A percentile compares a stretch with the other conserved stretches of the same genome.
Evolutionary conservation across 2,329 filamentous ascomycete species (phyloP).

Genomic region (Aspergillus chevalieri): DNA sequence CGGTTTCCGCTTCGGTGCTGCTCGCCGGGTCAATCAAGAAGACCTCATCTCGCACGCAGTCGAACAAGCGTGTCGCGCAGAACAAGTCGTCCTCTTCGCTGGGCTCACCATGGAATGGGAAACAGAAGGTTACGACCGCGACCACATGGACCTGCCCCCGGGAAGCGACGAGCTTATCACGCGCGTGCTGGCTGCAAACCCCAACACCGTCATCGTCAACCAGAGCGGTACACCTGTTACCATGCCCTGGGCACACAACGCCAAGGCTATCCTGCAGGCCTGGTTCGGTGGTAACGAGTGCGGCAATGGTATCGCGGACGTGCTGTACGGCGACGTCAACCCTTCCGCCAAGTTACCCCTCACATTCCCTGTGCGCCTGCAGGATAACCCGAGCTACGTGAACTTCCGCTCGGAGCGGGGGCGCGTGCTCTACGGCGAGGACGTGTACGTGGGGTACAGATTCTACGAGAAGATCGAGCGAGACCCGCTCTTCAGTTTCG

Average conservation of each 20-base stretch:
- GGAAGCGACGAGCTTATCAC: constrained; percentile 55
- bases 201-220: constrained; percentile 65
- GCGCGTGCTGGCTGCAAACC: constrained; percentile 60
- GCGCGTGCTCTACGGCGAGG: constrained; percentile 67
- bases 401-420: constrained; percentile 64
- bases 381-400: constrained; percentile 67
- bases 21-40: constrained; percentile 52
- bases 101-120: constrained; percentile 80
- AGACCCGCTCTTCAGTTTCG: constrained; percentile 65
- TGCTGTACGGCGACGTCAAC: constrained; percentile 67
- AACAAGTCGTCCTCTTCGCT: constrained; percentile 71
- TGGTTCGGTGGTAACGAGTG: constrained; percentile 88
- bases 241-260: constrained; percentile 43
- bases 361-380: constrained; percentile 61
- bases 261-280: constrained; percentile 61
- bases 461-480: constrained; percentile 65
- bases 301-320: constrained; percentile 72
- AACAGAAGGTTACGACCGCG: constrained; percentile 62
- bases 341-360: constrained; percentile 70
- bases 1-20: constrained; percentile 57
- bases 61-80: constrained; percentile 59
- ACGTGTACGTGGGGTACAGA: constrained; percentile 70
- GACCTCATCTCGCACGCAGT: constrained; percentile 62
- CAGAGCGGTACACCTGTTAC: constrained; percentile 67
- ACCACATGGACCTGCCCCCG: constrained; percentile 52